A percentile compares a stretch with the other conserved stretches of the same genome.
These are phyloP conservation scores for Rhodotorula sphaerocarpa DNA, from an alignment of 768 basidiomycete genomes.

Conservation along the genomic window DNA sequence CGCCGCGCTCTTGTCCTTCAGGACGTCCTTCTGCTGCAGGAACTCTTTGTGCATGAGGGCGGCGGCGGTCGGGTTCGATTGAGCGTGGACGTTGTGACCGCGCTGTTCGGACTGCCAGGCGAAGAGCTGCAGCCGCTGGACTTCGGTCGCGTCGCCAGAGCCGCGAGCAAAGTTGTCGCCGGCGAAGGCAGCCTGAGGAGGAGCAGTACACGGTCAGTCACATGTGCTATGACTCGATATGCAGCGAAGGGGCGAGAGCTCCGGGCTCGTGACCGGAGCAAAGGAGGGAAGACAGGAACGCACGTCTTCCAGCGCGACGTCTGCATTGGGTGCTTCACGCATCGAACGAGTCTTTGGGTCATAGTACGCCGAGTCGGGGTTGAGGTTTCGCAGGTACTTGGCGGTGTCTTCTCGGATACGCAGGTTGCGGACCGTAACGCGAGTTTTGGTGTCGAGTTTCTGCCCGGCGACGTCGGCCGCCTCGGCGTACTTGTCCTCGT, in stretches of 20 bases:
- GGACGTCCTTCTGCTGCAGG: constrained; percentile 80
- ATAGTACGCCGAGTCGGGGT: constrained; percentile 92
- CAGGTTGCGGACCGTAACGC: constrained; percentile 94
- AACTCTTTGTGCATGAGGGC: constrained; percentile 85
- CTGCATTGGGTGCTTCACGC: constrained; percentile 84
- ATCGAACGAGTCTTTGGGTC: constrained; percentile 99
- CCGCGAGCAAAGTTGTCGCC: constrained; percentile 92
- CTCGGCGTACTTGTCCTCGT: constrained; percentile 97
- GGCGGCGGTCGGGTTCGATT: constrained; percentile 93
- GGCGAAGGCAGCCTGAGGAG: constrained; percentile 67
- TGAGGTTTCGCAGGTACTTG: constrained; percentile 94
- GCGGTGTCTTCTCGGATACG: constrained; percentile 99
- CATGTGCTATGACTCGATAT: no score
- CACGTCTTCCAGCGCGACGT: constrained; percentile 78
- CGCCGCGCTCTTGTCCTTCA: constrained; percentile 78
- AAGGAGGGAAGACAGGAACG: constrained; percentile 39
- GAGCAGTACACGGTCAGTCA: neutral
- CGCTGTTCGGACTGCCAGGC: constrained; percentile 91
- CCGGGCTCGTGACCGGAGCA: constrained; percentile 11
- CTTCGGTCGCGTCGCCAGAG: constrained; percentile 85
- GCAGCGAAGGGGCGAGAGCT: no score
- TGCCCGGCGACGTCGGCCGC: constrained; percentile 96
- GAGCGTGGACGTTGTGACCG: constrained; percentile 89
- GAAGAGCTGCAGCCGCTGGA: constrained; percentile 86
- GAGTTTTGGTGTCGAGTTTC: constrained; percentile 96